Conservation (phyloP, 2,329 filamentous ascomycete species). For the Tolypocladium paradoxum region DNA sequence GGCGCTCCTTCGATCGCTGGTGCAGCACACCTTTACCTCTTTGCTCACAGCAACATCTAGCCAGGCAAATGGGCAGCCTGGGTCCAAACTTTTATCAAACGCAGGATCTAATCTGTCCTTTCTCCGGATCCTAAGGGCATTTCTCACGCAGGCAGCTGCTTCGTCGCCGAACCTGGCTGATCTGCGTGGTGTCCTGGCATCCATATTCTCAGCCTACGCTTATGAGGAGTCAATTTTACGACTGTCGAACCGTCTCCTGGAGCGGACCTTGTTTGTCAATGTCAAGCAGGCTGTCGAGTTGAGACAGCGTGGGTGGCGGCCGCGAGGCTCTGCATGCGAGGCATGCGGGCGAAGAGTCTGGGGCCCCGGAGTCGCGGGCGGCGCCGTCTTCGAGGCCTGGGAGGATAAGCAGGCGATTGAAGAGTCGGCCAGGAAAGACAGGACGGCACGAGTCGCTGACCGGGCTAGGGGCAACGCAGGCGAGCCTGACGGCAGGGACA, state of each 20-base stretch:
- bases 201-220: slow-evolving; percentile 89
- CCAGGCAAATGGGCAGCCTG: slow-evolving; percentile 21
- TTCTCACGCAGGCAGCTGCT: slow-evolving; percentile 70
- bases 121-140: slow-evolving; percentile 77
- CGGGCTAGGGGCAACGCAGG: slow-evolving; percentile 26
- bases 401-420: slow-evolving; percentile 48
- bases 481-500: slow-evolving; percentile 24
- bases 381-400: slow-evolving; percentile 73
- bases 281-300: slow-evolving; percentile 65
- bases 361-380: slow-evolving; percentile 70
- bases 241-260: slow-evolving; percentile 76
- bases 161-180: slow-evolving; percentile 81
- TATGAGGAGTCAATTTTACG: slow-evolving; percentile 86
- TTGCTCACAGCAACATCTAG: slow-evolving; percentile 66
- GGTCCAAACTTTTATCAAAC: slow-evolving; percentile 23
- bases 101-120: slow-evolving; percentile 61
- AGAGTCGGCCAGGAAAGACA: slow-evolving; percentile 31
- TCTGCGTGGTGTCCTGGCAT: slow-evolving; percentile 70
- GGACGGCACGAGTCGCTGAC: slow-evolving; percentile 24
- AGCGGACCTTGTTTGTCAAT: slow-evolving; percentile 78
- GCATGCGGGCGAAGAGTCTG: slow-evolving; percentile 73
- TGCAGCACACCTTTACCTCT: slow-evolving; percentile 85
- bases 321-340: slow-evolving; percentile 78
- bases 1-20: slow-evolving; percentile 60
- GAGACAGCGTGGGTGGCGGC: slow-evolving; percentile 80